Base-by-base conservation (phyloP, 805 yeast species). In the Schwanniomyces yamadae region DNA sequence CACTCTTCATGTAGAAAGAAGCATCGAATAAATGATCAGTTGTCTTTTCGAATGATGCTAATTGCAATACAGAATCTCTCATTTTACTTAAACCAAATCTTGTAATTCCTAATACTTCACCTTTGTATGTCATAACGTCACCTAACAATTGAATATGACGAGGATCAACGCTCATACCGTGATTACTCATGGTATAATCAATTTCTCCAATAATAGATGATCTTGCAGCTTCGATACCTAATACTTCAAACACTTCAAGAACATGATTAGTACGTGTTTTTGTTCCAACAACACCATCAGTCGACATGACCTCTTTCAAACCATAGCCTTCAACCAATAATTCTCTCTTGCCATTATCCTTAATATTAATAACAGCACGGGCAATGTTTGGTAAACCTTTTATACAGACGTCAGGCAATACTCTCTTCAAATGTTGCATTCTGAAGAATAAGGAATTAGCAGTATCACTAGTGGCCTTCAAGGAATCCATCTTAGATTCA, bases 131-230 rank as follows among this genome's bases (percentile, higher is more conserved):
- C 99, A 93, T 93, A 33, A 93, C 98, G 63, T 93, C 99, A 46
- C 99, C 99, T 45, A 93, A 69, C 31, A 93, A 71, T 68, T 93
- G 98, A 59, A 95, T 90, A 62, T 93, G 99, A 73, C 99, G 95
- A 42, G 98, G 99, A 73, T 93, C 99, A 33, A 93, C 97, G 60
- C 95, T 87, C 99, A 93, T 93, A 65, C 99, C 99, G 71, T 93
- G 99, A 64, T 89, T 88, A 57, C 95, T 82, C 99, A 93, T 93
- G 37, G 99, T 93, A 57, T 89, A 89, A 57, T 86, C 95, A 61
- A 93, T 93, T 69, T 93, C 99, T 45, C 80, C 80, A 57, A 93
- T 84, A 58, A 93, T 93, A 49, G 95, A 83, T 0, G 88, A 69
- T 59, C 99, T 77, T 1, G 99, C 99, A 2, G 99, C 99, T 61